Evolutionary conservation across 345 rosid species (phyloP).

Genomic region (Sisymbrium altissimum): DNA sequence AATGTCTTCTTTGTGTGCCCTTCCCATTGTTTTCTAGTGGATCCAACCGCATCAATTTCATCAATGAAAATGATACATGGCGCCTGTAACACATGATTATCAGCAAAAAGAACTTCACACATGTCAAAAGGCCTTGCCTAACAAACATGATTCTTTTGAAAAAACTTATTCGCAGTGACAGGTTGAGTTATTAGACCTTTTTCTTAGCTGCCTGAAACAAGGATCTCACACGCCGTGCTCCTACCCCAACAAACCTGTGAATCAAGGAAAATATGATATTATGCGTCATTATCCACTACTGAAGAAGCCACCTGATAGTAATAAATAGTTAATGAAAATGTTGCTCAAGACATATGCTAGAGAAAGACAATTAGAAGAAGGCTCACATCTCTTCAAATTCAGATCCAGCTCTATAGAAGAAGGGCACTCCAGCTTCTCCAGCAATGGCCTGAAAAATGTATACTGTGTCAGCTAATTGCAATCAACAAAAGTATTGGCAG

Average conservation of each 20-base stretch:
- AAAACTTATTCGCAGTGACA: not conserved
- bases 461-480: constrained; percentile 9
- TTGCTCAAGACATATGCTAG: not conserved
- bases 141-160: not conserved
- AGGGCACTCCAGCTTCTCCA: constrained; percentile 99
- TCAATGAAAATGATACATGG: constrained; percentile 98
- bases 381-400: constrained; percentile 99
- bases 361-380: not conserved
- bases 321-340: not conserved
- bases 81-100: constrained; percentile 50
- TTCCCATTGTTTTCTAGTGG: constrained; percentile 98
- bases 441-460: constrained; percentile 81
- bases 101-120: not conserved
- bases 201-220: constrained; percentile 97
- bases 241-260: constrained; percentile 98
- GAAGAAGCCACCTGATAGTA: not conserved
- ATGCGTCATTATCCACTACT: not conserved
- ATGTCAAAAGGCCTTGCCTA: not conserved
- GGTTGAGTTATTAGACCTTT: constrained; percentile 54
- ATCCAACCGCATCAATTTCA: constrained; percentile 98
- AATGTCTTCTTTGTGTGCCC: constrained; percentile 99
- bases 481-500: not conserved
- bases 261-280: constrained; percentile 13
- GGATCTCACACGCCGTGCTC: constrained; percentile 94
- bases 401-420: constrained; percentile 98